phyloP scores from a whole-genome alignment of 495 filamentous ascomycete species.

The Penicillium tannophilum region DNA sequence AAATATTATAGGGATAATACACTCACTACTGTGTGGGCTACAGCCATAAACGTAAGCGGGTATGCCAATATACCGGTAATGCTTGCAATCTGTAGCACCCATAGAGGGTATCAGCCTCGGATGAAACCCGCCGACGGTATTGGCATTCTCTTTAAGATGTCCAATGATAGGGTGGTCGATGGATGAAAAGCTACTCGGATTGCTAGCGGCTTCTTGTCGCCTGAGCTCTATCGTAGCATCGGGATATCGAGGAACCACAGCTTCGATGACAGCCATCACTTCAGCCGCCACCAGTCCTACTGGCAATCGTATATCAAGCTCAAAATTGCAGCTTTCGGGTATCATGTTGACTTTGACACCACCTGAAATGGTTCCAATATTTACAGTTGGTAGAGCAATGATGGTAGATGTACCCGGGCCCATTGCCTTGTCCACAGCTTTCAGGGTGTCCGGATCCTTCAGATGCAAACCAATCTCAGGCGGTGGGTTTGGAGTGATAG shows the following conservation, averaged over 20 bases:
- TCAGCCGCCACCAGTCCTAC: conserved; percentile 7
- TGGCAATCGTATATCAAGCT: conserved; percentile 12
- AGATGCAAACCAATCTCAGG: conserved; percentile 9
- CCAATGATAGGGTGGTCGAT: conserved; percentile 8
- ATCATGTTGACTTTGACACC: conserved; percentile 16
- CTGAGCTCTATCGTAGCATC: conserved; percentile 8
- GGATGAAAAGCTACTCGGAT: conserved; percentile 9
- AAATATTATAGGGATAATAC: not conserved
- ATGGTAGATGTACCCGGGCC: conserved; percentile 10
- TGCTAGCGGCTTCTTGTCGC: conserved; percentile 14
- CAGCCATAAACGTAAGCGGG: conserved; percentile 13
- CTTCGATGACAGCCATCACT: conserved; percentile 3
- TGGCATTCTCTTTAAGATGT: conserved; percentile 4
- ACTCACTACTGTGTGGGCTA: conserved; percentile 13
- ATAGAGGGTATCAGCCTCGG: conserved; percentile 9
- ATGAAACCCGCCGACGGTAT: not conserved
- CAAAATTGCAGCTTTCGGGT: conserved; percentile 9
- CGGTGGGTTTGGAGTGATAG: conserved; percentile 8
- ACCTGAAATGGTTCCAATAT: conserved; percentile 12
- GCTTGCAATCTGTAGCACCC: conserved; percentile 14
- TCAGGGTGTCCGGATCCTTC: conserved; percentile 7
- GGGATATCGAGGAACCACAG: conserved; percentile 3
- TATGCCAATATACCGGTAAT: conserved; percentile 10
- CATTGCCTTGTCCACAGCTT: conserved; percentile 10
- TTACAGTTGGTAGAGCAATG: conserved; percentile 11